Conservation (phyloP, 1,284 basidiomycete genomes). For the Dichomitus squalens region DNA sequence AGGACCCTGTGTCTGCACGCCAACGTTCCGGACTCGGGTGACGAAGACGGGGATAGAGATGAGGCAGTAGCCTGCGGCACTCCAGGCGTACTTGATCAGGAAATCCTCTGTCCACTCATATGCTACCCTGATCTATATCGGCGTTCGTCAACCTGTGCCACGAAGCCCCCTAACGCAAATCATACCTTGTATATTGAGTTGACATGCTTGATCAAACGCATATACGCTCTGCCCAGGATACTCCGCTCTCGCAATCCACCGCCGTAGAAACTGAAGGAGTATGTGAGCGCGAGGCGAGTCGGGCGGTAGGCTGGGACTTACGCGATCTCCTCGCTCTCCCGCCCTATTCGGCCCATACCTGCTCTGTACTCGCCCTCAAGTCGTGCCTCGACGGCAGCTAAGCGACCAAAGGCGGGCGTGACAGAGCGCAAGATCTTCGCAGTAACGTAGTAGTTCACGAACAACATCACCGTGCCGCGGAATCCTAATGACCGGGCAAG, state of each 20-base stretch:
- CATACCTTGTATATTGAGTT: constrained; percentile 89
- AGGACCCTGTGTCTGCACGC: constrained; percentile 38
- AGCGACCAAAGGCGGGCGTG: constrained; percentile 92
- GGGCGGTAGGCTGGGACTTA: constrained; percentile 40
- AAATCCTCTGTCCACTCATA: constrained; percentile 94
- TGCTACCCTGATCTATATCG: constrained; percentile 68
- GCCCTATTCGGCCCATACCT: constrained; percentile 85
- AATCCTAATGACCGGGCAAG: constrained; percentile 85
- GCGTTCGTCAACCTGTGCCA: background rate
- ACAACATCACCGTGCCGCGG: constrained; percentile 78
- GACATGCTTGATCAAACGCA: constrained; percentile 84
- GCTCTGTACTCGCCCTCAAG: constrained; percentile 90
- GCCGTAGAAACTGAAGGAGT: constrained; percentile 74
- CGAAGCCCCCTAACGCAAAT: background rate
- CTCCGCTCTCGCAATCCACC: constrained; percentile 85
- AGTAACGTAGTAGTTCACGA: constrained; percentile 86
- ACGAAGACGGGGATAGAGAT: constrained; percentile 89
- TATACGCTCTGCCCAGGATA: constrained; percentile 82
- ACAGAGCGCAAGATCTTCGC: constrained; percentile 83
- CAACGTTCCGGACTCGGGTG: constrained; percentile 49
- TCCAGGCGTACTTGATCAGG: constrained; percentile 94
- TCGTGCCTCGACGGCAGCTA: constrained; percentile 89
- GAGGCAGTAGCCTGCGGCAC: constrained; percentile 84
- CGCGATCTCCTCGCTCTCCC: constrained; percentile 95
- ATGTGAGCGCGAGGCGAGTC: background rate